Evolutionary conservation across 2,329 filamentous ascomycete species (phyloP), one percentile per base, ranked within the genome.

Genomic region (Proliferodiscus dingleyae): DNA sequence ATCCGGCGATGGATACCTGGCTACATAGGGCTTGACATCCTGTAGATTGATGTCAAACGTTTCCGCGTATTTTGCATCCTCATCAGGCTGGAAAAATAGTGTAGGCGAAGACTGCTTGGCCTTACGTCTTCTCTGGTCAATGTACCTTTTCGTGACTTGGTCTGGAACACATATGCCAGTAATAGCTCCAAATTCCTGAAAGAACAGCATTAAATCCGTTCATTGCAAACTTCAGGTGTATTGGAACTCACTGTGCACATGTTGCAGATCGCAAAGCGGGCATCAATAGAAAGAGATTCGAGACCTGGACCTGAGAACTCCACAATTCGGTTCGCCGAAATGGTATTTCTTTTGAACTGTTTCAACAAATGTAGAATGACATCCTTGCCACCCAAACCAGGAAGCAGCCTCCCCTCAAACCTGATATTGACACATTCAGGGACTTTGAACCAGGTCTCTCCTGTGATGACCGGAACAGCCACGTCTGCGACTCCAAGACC

Each of bases 401-500:
- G 51, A 0, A 46, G 45, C 0, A 66, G 68, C 6, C 58, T 51
- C 3, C 65, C 65, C n/a, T 68, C 51, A 13, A 73, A 65, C 10
- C 59, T 58, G 32, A 73, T 70, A 15, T 64, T 58, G 18, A 70
- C 59, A 2, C 61, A 62, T 47, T 73, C 69, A 0, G 71, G 71
- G 0, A 73, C 62, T 19, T 65, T 65, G 56, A 74, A 70, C 70
- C 70, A 74, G 0, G 66, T 72, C 47, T 72, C 64, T 2, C 71
- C 71, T 1, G 69, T 71, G 0, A 71, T 65, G 24, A 74, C 56
- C 1, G 66, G 61, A 57, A 73, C 64, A 6, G 65, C 66, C 1
- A 72, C 70, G 49, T 73, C 71, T 13, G 70, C 67, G 4, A 64
- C 68, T 0, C 71, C 71, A 1, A 73, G 57, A 0, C 71, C 71